These are phyloP conservation scores for Triadica sebifera DNA, from an alignment of 345 rosid species.

Conservation along the genomic window DNA sequence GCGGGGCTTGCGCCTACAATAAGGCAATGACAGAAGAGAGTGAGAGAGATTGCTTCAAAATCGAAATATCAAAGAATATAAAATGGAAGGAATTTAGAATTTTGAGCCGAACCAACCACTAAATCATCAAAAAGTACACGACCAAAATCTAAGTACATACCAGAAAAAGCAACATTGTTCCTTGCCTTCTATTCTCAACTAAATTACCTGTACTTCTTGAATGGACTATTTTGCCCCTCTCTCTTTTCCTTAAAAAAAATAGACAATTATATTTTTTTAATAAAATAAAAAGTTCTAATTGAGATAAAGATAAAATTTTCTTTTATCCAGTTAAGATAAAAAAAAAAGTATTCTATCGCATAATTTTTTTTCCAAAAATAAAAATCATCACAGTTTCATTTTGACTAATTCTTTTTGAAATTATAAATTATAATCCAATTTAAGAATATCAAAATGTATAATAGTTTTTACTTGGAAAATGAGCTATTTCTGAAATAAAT, in stretches of 20 bases:
- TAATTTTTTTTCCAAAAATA: too few species aligned
- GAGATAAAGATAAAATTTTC: too few species aligned
- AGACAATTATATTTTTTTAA: too few species aligned
- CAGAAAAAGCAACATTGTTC: neutral
- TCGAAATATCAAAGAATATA: neutral
- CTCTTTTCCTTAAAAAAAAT: neutral
- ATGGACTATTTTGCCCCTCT: conserved; percentile 9
- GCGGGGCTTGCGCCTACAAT: conserved; percentile 3
- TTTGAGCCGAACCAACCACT: neutral
- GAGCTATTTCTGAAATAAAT: neutral
- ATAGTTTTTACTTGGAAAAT: too few species aligned
- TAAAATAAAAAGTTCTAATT: too few species aligned
- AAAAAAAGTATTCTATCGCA: too few species aligned
- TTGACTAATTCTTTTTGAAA: too few species aligned
- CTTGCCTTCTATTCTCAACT: neutral
- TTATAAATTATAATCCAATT: too few species aligned
- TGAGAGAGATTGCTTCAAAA: conserved; percentile 1
- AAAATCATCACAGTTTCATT: too few species aligned
- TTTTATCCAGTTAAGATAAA: too few species aligned
- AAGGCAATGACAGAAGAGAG: neutral
- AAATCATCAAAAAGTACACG: neutral
- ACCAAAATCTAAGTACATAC: conserved; percentile 6
- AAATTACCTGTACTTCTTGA: conserved; percentile 4
- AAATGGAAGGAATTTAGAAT: neutral
- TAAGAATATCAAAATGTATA: too few species aligned